A percentile compares a stretch with the other conserved stretches of the same genome.
Evolutionary conservation across 2,329 filamentous ascomycete genomes (phyloP).

Genomic region (Xylaria sp.): DNA sequence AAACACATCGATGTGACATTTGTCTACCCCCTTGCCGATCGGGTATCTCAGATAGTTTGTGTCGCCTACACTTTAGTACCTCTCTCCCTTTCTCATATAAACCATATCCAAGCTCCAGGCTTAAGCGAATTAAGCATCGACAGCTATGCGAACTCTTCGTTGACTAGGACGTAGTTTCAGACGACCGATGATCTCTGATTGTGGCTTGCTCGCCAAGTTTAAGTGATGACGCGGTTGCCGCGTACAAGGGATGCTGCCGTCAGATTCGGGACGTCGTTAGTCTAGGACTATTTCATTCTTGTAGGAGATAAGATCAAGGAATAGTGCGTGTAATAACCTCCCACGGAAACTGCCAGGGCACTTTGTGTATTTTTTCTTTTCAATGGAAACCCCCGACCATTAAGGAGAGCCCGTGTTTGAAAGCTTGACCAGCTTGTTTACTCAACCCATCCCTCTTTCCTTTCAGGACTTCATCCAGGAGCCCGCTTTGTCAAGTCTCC

Average conservation of each 20-base stretch:
- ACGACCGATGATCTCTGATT: background rate
- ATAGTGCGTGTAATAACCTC: background rate
- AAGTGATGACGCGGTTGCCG: constrained; percentile 9
- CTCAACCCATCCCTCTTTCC: too few relatives aligned
- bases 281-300: background rate
- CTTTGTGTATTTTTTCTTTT: too few relatives aligned
- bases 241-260: background rate
- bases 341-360: background rate
- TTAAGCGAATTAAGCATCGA: background rate
- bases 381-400: too few relatives aligned
- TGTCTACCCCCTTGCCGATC: background rate
- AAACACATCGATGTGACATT: background rate
- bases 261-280: constrained; percentile 8
- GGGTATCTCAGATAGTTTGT: constrained; percentile 3
- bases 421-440: too few relatives aligned
- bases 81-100: background rate
- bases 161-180: background rate
- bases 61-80: background rate
- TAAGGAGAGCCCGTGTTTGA: too few relatives aligned
- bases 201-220: constrained; percentile 10
- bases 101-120: background rate
- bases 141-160: background rate
- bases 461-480: too few relatives aligned
- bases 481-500: background rate
- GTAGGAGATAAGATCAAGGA: background rate